Evolutionary conservation across 2,329 filamentous ascomycete species (phyloP), one percentile per base, ranked within the genome.

Genomic region (Teratosphaeria epicoccoides): DNA sequence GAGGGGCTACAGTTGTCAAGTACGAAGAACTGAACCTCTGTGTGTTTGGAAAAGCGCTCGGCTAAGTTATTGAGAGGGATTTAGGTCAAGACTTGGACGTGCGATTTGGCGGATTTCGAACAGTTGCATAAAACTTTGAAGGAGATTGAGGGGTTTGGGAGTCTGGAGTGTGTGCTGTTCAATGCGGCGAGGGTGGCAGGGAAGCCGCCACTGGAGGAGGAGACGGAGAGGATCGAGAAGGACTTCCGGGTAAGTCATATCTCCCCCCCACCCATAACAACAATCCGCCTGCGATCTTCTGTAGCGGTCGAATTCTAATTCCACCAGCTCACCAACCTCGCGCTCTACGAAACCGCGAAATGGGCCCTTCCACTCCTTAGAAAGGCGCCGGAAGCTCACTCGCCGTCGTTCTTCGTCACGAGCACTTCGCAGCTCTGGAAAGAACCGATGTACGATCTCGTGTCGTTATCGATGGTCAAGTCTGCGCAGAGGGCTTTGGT

Each of bases 401-500:
- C 70, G 49, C 75, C 76, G 0, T 70, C 71, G 0, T 61, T 79
- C 7, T 65, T 79, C 24, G 74, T 78, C 9, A 78, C 75, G 0
- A 75, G 68, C 62, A 74, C 72, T 23, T 64, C 57, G 5, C 61
- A 70, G 44, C 68, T 79, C 11, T 76, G 73, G 20, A 69, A 70
- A 53, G 65, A 74, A 24, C 77, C 77, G 0, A 59, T 72, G 1
- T 72, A 74, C 3, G 62, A 70, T 23, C 63, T 77, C 0, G 74
- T 80, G 20, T 73, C 73, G 0, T 63, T 79, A 5, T 76, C 73
- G 2, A 65, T 78, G 49, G 69, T 69, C 44, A 80, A 80, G 58
- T 73, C 76, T 1, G 70, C 76, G 0, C 76, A 80, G 65, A 64
- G 72, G 17, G 78, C 75, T 43, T 61, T 79, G 58, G 68, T 76